phyloP scores from a whole-genome alignment of 148 eudicot genomes.

The Amaranthus hypochondriacus region DNA sequence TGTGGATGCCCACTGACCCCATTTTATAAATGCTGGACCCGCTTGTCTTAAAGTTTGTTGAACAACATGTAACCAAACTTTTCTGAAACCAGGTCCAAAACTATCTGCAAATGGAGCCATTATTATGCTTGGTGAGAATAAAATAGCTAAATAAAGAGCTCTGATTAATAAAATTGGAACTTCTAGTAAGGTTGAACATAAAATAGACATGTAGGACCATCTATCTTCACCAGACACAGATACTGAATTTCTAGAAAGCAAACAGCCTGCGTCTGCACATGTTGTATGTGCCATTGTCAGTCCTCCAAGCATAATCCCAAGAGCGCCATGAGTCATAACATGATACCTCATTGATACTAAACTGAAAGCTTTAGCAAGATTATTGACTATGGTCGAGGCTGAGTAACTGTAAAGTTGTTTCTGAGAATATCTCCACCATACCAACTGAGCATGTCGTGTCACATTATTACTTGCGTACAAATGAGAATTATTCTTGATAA shows the following conservation, averaged over 20 bases:
- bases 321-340: slow-evolving; percentile 26
- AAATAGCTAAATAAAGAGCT: slow-evolving; percentile 29
- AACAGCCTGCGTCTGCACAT: slow-evolving; percentile 25
- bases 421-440: slow-evolving; percentile 28
- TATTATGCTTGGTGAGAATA: slow-evolving; percentile 36
- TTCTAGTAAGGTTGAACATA: slow-evolving; percentile 22
- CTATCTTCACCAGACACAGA: slow-evolving; percentile 24
- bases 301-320: slow-evolving; percentile 32
- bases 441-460: slow-evolving; percentile 31
- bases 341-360: slow-evolving; percentile 37
- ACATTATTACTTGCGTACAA: slow-evolving; percentile 18
- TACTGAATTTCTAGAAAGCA: slow-evolving; percentile 17
- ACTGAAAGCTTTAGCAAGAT: slow-evolving; percentile 35
- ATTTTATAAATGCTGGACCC: slow-evolving; percentile 47
- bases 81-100: slow-evolving; percentile 39
- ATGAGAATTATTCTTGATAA: slow-evolving; percentile 15
- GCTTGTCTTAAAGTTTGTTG: slow-evolving; percentile 37
- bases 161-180: slow-evolving; percentile 27
- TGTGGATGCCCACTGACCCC: slow-evolving; percentile 50
- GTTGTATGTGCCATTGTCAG: slow-evolving; percentile 22
- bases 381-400: slow-evolving; percentile 15
- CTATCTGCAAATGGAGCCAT: slow-evolving; percentile 42
- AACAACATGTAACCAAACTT: slow-evolving; percentile 37
- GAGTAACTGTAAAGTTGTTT: slow-evolving; percentile 10
- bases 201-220: slow-evolving; percentile 25